phyloP scores from a whole-genome alignment of 352 stramenopile species.

The Pythium pyrilobum region DNA sequence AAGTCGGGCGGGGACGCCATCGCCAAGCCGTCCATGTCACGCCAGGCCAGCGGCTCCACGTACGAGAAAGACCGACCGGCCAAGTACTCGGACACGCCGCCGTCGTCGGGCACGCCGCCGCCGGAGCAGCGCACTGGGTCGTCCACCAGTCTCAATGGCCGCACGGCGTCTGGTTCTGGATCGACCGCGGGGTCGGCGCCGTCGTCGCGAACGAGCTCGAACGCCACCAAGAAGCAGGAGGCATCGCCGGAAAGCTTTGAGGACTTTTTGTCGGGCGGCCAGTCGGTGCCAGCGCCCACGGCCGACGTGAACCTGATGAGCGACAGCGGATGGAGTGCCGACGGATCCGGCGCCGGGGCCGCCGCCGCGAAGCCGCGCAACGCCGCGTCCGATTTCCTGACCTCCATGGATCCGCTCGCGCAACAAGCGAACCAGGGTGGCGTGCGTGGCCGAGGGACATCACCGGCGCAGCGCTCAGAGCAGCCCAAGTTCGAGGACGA shows the following conservation, averaged over 20 bases:
- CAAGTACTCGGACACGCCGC: slow-evolving; percentile 60
- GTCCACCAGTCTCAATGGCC: not conserved
- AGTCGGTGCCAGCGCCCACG: slow-evolving; percentile 15
- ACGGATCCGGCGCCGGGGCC: slow-evolving; percentile 14
- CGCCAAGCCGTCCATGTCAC: slow-evolving; percentile 16
- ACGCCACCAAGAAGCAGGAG: slow-evolving; percentile 23
- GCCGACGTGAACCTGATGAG: slow-evolving; percentile 70
- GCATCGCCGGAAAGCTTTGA: slow-evolving; percentile 45
- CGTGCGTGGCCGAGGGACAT: not conserved
- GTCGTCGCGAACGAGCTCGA: slow-evolving; percentile 32
- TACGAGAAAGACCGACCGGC: slow-evolving; percentile 49
- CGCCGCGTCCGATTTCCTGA: slow-evolving; percentile 45
- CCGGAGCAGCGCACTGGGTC: slow-evolving; percentile 2
- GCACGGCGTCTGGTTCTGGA: slow-evolving; percentile 1
- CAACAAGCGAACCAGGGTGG: slow-evolving; percentile 12
- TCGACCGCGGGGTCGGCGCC: slow-evolving; percentile 13
- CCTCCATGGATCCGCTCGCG: slow-evolving; percentile 64
- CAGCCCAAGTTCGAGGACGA: slow-evolving; percentile 77
- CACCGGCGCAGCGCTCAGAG: slow-evolving; percentile 18
- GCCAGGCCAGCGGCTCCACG: slow-evolving; percentile 18
- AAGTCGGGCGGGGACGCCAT: not conserved
- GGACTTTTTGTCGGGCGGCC: slow-evolving; percentile 68
- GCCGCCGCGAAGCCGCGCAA: slow-evolving; percentile 23
- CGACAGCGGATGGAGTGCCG: slow-evolving; percentile 41
- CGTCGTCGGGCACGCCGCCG: slow-evolving; percentile 4